Conservation (phyloP, 371 early-diverging fungal species). For the Homolaphlyctis polyrhiza region DNA sequence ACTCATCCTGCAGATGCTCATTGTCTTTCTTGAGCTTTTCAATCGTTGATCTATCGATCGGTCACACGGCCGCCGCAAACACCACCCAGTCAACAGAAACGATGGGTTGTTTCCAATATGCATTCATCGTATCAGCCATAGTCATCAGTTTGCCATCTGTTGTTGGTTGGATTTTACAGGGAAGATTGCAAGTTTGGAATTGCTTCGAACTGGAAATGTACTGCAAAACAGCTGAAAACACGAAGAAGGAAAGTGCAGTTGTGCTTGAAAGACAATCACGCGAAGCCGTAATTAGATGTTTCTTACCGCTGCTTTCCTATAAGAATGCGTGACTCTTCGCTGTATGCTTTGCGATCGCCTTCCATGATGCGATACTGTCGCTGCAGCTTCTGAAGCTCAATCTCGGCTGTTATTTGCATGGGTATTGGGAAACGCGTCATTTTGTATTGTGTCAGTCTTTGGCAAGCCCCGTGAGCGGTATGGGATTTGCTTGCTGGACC, state of each 20-base stretch:
- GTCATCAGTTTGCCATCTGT: not conserved
- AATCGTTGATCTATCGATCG: conserved; percentile 29
- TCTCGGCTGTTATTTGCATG: conserved; percentile 46
- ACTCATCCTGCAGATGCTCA: conserved; percentile 40
- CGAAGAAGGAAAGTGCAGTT: too few species aligned
- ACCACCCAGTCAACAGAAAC: too few species aligned
- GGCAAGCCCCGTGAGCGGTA: not conserved
- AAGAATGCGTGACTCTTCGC: conserved; percentile 45
- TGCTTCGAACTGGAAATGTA: too few species aligned
- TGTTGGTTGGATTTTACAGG: too few species aligned
- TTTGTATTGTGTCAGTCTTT: not conserved
- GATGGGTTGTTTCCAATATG: not conserved
- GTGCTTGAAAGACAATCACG: too few species aligned
- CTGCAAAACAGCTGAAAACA: too few species aligned
- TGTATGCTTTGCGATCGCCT: conserved; percentile 53
- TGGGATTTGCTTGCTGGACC: not conserved
- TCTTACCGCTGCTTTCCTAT: conserved; percentile 48
- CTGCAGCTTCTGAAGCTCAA: conserved; percentile 51
- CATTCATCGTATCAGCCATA: not conserved
- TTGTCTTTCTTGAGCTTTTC: conserved; percentile 48
- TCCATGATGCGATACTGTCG: conserved; percentile 59
- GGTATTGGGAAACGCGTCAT: not conserved
- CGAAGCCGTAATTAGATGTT: too few species aligned
- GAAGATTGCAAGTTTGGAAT: too few species aligned
- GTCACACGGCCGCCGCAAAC: not conserved